Base-by-base conservation (phyloP, 768 basidiomycete genomes). In the Suillus spraguei region DNA sequence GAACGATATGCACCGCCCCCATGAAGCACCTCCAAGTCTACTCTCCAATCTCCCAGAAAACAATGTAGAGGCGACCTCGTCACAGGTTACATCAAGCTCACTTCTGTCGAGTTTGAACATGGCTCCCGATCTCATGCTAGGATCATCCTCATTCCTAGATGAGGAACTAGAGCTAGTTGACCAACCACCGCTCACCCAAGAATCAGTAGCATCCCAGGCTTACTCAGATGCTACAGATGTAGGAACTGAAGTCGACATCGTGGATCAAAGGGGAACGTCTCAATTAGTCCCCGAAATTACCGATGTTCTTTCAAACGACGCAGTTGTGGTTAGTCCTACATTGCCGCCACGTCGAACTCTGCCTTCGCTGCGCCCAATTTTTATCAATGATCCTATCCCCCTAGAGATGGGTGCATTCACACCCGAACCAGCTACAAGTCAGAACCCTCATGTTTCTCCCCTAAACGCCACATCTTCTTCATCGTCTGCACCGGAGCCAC, bases 401-500 rank as follows among this genome's bases (percentile, higher is more conserved):
- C 24, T 32, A 41, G 36, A 58, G 24, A 41, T 58, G 55, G 38
- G 38, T 22, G 20, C 4, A 59, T 59, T 32, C 16, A 35, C 54
- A 38, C 53, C 60, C 11, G 32, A 60, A 60, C 50, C 59, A 60
- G 17, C 53, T 53, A 16, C 59, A 33, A 55, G 28, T 14, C 44
- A 60, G 60, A 61, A 60, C 41, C 39, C 24, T 44, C 24, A 35
- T 17, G 60, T 38, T 13, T 16, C 24, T 32, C 60, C 60, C 39
- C 20, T 38, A 14, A 61, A 60, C 32, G 42, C 59, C 41, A 35
- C 42, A 22, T 17, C 38, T 16, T 61, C 60, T 6, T 52, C 61
- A 41, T 62, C 63, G 41, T 33, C 58, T 62, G 54, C 54, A 2
- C 63, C 67, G 8, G 73, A 74, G 49, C 78, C 76, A 0, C 80